Conservation (phyloP, 768 basidiomycete species). For the Pleurotus tuoliensis region DNA sequence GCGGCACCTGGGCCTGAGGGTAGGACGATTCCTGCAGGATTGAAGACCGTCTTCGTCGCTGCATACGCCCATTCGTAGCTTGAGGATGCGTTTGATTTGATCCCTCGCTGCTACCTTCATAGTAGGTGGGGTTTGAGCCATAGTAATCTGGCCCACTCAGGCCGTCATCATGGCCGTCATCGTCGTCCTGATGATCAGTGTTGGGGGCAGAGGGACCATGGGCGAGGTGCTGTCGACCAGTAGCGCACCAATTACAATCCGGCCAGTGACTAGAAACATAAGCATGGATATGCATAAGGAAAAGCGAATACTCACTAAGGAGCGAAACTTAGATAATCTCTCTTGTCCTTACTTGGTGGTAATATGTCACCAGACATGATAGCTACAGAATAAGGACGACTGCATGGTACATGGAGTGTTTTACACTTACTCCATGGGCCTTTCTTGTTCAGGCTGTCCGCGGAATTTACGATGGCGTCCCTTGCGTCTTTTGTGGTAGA, state of each 20-base stretch:
- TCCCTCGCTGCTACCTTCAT: neutral
- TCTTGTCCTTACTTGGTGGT: slow-evolving; percentile 28
- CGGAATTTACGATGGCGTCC: slow-evolving; percentile 29
- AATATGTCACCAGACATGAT: slow-evolving; percentile 21
- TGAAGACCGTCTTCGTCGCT: neutral
- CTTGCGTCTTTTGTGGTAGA: slow-evolving; percentile 28
- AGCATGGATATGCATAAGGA: slow-evolving; percentile 11
- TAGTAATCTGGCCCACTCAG: neutral
- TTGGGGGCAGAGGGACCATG: slow-evolving; percentile 13
- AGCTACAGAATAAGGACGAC: slow-evolving; percentile 20
- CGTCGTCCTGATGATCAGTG: slow-evolving; percentile 15
- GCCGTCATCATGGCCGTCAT: slow-evolving; percentile 3
- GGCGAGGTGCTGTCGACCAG: slow-evolving; percentile 20
- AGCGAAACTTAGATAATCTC: slow-evolving; percentile 56
- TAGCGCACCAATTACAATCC: slow-evolving; percentile 46
- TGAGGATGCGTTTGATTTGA: neutral
- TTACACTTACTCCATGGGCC: slow-evolving; percentile 36
- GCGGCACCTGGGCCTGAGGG: neutral
- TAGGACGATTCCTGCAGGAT: neutral
- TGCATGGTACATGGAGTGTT: neutral
- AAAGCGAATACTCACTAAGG: slow-evolving; percentile 39
- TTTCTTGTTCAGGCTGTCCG: slow-evolving; percentile 29
- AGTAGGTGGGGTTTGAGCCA: neutral
- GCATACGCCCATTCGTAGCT: neutral
- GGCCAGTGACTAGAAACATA: slow-evolving; percentile 44